Evolutionary conservation across 78 protist species (phyloP), one percentile per base, ranked within the genome.

Genomic region (Bigelowiella natans): DNA sequence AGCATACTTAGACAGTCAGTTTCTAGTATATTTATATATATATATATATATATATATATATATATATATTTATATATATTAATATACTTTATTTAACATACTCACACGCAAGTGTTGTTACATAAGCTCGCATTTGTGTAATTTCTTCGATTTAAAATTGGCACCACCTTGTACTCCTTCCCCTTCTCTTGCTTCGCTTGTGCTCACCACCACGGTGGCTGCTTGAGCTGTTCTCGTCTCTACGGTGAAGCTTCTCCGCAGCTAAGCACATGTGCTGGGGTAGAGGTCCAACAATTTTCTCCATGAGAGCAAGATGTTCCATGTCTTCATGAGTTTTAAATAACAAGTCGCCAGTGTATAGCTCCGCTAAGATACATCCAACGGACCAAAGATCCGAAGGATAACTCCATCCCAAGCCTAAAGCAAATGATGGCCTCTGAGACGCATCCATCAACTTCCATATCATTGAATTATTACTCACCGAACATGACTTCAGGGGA

Each of bases 301-400:
- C 89, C 89, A 87, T 87, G 83, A 87, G 40, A n/a, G 89, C 89
- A 29, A 87, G 64, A 30, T 87, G 89, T 28, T 87, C 89, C 36
- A 87, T 7, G 89, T 87, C 11, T 28, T 83, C 86, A 11, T 83
- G 86, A 30, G 86, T 83, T 26, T 28, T 11, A 31, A 87, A 87
- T 31, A 87, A 30, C 36, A 87, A 30, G 38, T 87, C 89, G 7
- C 89, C 89, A 2, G 89, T 87, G 38, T 31, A 28, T 2, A 87
- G 38, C 64, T 87, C 89, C 31, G 28, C 64, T 29, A 87, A 2
- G 36, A 87, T 28, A 40, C 89, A 87, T 29, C 40, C 89, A 7
- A 87, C 11, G 2, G 40, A 87, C 89, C 89, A 87, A n/a, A 87
- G 2, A 31, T 87, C 89, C 26, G 83, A 40, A 26, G 83, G 31